Evolutionary conservation across 1,139 yeast genomes (phyloP), one percentile per base, ranked within the genome.

Genomic region (Hyphopichia pseudoburtonii): DNA sequence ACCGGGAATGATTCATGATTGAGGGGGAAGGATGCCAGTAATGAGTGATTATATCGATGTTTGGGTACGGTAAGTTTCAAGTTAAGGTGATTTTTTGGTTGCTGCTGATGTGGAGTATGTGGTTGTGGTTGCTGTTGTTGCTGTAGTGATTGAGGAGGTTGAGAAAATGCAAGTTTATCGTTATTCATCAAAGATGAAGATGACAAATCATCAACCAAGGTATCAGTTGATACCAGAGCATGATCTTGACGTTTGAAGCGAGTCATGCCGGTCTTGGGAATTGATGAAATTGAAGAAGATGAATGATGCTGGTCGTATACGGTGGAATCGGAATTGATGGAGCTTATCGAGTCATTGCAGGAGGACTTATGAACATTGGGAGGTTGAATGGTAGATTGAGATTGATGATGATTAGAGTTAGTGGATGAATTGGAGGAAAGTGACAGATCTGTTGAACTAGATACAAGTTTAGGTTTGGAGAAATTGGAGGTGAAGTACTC

Each of bases 191-290:
- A 29, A 10, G 32, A 21, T 18, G 23, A 29, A 8, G 32, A 18
- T 11, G 8, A 8, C n/a, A 24, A 24, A 24, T 55, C 62, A 31
- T 58, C 64, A 5, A 57, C 51, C 17, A 60, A 45, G n/a, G 65
- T 60, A 6, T 50, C 55, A 1, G 59, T 47, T 2, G 66, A 60
- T 5, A 42, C 28, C 11, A 41, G 38, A 2, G 56, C 46, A 34
- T 35, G 46, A 32, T 34, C 24, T 28, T 35, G 12, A 11, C 23
- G 12, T 21, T 24, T 12, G 15, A 12, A 10, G 28, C 28, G 21
- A 22, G 8, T 24, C n/a, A 8, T 7, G 23, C 23, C 23, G 10
- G 10, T 7, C 7, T 8, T 6, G n/a, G 28, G n/a, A 6, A n/a
- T 8, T 4, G 16, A 12, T 11, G 12, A 9, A 15, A 19, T 42